phyloP scores from a whole-genome alignment of 345 rosid genomes.

The Orychophragmus violaceus region DNA sequence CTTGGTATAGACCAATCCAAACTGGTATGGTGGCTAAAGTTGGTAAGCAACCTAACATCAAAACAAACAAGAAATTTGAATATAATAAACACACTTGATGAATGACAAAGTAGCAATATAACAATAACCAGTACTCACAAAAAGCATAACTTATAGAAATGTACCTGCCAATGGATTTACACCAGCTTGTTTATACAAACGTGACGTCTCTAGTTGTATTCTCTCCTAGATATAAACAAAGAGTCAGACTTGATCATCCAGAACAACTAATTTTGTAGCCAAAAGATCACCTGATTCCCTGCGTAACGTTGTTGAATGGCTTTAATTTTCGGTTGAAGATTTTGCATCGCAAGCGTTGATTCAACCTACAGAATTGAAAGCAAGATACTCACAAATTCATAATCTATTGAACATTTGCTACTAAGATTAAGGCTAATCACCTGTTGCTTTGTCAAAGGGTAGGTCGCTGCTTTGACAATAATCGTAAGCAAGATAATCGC shows the following conservation, averaged over 20 bases:
- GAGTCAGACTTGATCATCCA: neutral
- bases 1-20: constrained; percentile 98
- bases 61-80: constrained; percentile 12
- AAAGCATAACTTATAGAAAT: neutral
- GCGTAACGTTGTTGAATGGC: constrained; percentile 98
- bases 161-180: constrained; percentile 97
- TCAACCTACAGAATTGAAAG: constrained; percentile 64
- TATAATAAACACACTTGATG: neutral
- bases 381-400: no score
- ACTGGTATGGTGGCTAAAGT: constrained; percentile 92
- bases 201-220: constrained; percentile 92
- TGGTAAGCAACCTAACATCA: constrained; percentile 74
- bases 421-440: no score
- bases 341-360: constrained; percentile 96
- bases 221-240: constrained; percentile 57
- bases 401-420: no score
- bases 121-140: neutral
- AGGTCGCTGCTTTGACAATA: constrained; percentile 69
- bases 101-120: neutral
- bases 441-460: constrained; percentile 92
- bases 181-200: constrained; percentile 88
- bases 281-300: constrained; percentile 68
- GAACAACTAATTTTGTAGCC: neutral
- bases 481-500: constrained; percentile 88
- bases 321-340: constrained; percentile 92